Conservation (phyloP, 2,329 filamentous ascomycete species). For the Clonostachys solani region DNA sequence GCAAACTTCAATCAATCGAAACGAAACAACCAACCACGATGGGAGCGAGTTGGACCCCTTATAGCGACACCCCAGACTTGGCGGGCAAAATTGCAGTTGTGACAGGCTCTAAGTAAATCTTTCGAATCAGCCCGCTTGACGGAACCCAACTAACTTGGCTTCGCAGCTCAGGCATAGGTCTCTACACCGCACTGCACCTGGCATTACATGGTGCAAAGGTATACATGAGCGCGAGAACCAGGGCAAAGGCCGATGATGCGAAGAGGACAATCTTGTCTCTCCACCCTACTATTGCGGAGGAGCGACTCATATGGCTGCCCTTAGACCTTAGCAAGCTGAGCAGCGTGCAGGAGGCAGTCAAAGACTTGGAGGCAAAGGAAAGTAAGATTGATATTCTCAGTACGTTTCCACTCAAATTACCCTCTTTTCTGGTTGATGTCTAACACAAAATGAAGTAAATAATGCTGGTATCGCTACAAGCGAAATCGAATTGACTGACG, state of each 20-base stretch:
- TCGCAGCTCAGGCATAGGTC: constrained; percentile 13
- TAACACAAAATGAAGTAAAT: constrained; percentile 12
- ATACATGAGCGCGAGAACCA: constrained; percentile 13
- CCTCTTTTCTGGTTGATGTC: not conserved
- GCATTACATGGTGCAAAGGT: constrained; percentile 15
- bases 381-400: constrained; percentile 16
- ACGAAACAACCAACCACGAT: too few relatives aligned
- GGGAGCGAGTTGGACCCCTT: too few relatives aligned
- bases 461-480: constrained; percentile 9
- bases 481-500: constrained; percentile 4
- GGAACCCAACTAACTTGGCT: not conserved
- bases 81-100: constrained; percentile 15
- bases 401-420: constrained; percentile 1
- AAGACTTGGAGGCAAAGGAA: constrained; percentile 11
- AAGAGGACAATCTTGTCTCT: constrained; percentile 2
- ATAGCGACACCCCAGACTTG: not conserved
- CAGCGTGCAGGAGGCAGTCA: constrained; percentile 10
- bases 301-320: constrained; percentile 9
- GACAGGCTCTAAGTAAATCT: constrained; percentile 15
- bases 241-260: constrained; percentile 9
- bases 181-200: constrained; percentile 13
- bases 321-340: constrained; percentile 14
- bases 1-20: too few relatives aligned
- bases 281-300: constrained; percentile 5
- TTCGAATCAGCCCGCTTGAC: not conserved